Conservation (phyloP, 345 rosid genomes). For the Hypericum androsaemum region DNA sequence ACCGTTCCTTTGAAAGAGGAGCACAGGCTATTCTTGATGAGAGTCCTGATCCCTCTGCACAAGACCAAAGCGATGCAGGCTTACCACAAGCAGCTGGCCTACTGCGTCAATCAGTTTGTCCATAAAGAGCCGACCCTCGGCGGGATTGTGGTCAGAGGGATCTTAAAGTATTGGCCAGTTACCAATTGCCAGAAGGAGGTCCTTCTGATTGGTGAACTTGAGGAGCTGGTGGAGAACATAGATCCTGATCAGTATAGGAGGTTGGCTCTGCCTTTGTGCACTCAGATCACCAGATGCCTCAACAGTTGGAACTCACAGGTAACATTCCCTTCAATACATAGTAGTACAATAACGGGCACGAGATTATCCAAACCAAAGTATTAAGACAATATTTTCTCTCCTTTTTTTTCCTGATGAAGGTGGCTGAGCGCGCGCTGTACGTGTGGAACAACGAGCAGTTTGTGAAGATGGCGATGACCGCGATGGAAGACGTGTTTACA, state of each 20-base stretch:
- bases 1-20: slow-evolving; percentile 53
- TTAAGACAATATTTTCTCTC: not conserved
- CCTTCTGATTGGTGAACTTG: slow-evolving; percentile 44
- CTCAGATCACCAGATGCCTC: slow-evolving; percentile 33
- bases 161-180: slow-evolving; percentile 54
- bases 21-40: slow-evolving; percentile 52
- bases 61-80: slow-evolving; percentile 36
- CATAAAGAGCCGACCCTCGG: slow-evolving; percentile 54
- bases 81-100: slow-evolving; percentile 42
- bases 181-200: slow-evolving; percentile 50
- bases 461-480: slow-evolving; percentile 44
- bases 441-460: slow-evolving; percentile 56
- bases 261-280: slow-evolving; percentile 43
- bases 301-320: slow-evolving; percentile 59
- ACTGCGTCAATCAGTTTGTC: slow-evolving; percentile 48
- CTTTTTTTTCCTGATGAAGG: slow-evolving; percentile 21
- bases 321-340: not conserved
- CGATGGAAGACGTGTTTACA: slow-evolving; percentile 46
- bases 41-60: slow-evolving; percentile 55
- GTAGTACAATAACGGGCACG: not conserved
- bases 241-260: slow-evolving; percentile 49
- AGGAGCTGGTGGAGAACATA: slow-evolving; percentile 44
- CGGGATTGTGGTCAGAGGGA: slow-evolving; percentile 36
- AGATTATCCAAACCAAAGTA: not conserved
- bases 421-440: slow-evolving; percentile 50